Evolutionary conservation across 106 monocot species (phyloP).

Genomic region (Phalaenopsis aphrodite): DNA sequence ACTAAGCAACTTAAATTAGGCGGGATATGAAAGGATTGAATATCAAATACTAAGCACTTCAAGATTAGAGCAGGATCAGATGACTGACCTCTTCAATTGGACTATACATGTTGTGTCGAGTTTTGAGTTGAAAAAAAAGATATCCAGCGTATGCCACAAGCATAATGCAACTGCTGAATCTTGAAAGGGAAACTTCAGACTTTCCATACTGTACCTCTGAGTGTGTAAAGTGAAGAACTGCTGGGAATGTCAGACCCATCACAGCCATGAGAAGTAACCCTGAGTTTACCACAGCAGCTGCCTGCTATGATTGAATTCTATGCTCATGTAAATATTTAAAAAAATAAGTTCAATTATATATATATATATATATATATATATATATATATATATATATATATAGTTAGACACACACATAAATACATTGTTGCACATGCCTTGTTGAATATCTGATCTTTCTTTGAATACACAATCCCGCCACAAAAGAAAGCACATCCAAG

Average conservation of each 20-base stretch:
- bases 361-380: too few species aligned
- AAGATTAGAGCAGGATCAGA: not conserved
- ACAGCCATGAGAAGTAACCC: conserved; percentile 95
- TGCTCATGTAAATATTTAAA: not conserved
- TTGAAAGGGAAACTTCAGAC: conserved; percentile 86
- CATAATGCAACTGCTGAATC: conserved; percentile 96
- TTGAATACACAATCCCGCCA: conserved; percentile 70
- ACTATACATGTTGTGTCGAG: conserved; percentile 53
- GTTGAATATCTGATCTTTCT: conserved; percentile 86
- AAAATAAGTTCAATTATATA: too few species aligned
- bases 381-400: too few species aligned
- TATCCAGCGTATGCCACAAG: conserved; percentile 93
- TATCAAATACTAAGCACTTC: not conserved
- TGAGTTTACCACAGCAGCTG: conserved; percentile 88
- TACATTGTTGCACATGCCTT: conserved; percentile 36
- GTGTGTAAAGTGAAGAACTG: conserved; percentile 94
- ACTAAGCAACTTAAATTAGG: not conserved
- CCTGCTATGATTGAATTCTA: conserved; percentile 37
- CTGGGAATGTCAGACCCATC: conserved; percentile 90
- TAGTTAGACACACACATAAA: not conserved
- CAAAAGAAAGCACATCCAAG: conserved; percentile 93
- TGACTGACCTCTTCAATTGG: conserved; percentile 55
- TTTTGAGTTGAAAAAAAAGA: conserved; percentile 84
- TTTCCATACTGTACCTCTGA: conserved; percentile 97
- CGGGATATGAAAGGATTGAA: not conserved